Conservation (phyloP, 805 yeast genomes). For the Suhomyces sp. region DNA sequence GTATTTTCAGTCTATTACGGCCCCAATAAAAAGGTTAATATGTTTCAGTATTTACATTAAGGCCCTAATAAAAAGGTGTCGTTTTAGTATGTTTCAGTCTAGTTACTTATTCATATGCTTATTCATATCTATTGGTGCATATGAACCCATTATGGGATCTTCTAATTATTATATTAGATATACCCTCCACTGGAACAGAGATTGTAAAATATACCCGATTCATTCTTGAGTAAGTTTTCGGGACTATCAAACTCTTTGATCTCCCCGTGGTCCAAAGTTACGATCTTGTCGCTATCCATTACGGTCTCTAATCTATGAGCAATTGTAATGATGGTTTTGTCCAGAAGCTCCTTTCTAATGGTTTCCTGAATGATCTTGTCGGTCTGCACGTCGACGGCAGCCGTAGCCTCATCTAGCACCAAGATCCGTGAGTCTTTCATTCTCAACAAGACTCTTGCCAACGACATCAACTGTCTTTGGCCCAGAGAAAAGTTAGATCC, state of each 20-base stretch:
- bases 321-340: slow-evolving; percentile 81
- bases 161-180: slow-evolving; percentile 4
- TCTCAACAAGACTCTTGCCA: slow-evolving; percentile 74
- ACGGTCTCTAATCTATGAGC: slow-evolving; percentile 90
- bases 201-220: slow-evolving; percentile 47
- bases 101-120: no score
- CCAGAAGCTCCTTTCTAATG: slow-evolving; percentile 66
- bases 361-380: slow-evolving; percentile 80
- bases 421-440: slow-evolving; percentile 23
- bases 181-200: slow-evolving; percentile 48
- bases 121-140: no score
- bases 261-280: slow-evolving; percentile 71
- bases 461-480: slow-evolving; percentile 81
- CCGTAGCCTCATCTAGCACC: slow-evolving; percentile 38
- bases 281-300: slow-evolving; percentile 76
- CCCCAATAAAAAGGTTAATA: no score
- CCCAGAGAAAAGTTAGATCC: slow-evolving; percentile 87
- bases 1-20: no score
- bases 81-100: no score
- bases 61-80: no score
- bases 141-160: no score
- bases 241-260: slow-evolving; percentile 80
- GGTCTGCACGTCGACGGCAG: slow-evolving; percentile 87
- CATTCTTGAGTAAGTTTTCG: slow-evolving; percentile 39
- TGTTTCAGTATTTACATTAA: no score